These are phyloP conservation scores for Tylopilus orsonianus DNA, from an alignment of 1,284 basidiomycete genomes.

Conservation along the genomic window DNA sequence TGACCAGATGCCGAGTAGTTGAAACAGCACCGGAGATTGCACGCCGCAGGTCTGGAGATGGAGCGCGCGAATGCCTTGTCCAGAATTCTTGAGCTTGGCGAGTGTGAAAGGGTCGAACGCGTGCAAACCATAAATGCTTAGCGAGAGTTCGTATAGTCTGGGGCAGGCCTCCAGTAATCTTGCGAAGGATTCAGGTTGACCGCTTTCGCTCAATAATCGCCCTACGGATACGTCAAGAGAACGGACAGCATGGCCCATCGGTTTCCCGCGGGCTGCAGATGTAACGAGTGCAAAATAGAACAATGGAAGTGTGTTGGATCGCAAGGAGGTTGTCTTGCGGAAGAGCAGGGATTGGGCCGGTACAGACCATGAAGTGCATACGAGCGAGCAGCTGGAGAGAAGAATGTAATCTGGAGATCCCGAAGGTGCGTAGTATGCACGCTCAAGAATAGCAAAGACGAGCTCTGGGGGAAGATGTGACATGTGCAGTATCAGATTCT, in stretches of 20 bases:
- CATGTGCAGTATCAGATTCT: conserved; percentile 8
- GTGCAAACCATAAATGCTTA: conserved; percentile 33
- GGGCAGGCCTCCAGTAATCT: conserved; percentile 35
- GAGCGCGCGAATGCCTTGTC: conserved; percentile 38
- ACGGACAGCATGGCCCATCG: conserved; percentile 20
- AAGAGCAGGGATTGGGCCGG: conserved; percentile 45
- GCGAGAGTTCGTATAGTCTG: conserved; percentile 40
- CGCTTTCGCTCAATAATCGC: conserved; percentile 4
- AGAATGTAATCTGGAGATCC: conserved; percentile 35
- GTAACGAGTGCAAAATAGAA: conserved; percentile 19
- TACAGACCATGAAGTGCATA: conserved; percentile 39
- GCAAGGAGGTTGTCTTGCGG: conserved; percentile 25
- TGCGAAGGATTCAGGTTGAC: conserved; percentile 22
- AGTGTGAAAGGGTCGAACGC: conserved; percentile 28
- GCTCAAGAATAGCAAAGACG: conserved; percentile 43
- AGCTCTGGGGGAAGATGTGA: conserved; percentile 39
- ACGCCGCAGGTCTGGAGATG: conserved; percentile 38
- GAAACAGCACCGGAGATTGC: conserved; percentile 46
- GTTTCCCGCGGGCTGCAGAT: conserved; percentile 17
- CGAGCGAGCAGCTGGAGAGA: conserved; percentile 37
- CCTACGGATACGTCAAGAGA: conserved; percentile 27
- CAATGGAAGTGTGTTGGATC: conserved; percentile 3
- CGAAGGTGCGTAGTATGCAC: conserved; percentile 35
- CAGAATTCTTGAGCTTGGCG: conserved; percentile 27
- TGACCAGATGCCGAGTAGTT: conserved; percentile 43